Conservation (phyloP, 768 basidiomycete genomes). For the Melanogaster broomeanus region DNA sequence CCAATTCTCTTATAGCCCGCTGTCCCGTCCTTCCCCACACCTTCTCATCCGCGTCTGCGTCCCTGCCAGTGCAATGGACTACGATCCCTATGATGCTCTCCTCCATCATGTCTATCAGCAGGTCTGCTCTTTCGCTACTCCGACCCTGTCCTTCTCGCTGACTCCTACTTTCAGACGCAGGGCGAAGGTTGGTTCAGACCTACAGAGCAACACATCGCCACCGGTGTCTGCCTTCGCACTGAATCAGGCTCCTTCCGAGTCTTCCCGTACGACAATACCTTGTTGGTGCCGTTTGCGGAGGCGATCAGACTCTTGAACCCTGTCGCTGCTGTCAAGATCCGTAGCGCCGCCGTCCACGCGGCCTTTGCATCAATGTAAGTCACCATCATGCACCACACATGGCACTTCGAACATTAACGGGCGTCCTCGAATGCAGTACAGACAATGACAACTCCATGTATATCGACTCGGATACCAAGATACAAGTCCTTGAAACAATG, state of each 20-base stretch:
- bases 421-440: conserved; percentile 36
- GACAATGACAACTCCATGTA: conserved; percentile 59
- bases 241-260: conserved; percentile 69
- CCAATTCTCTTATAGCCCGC: conserved; percentile 14
- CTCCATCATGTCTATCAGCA: conserved; percentile 79
- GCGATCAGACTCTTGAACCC: conserved; percentile 77
- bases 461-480: conserved; percentile 78
- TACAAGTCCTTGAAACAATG: conserved; percentile 80
- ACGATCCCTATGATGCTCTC: conserved; percentile 78
- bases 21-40: neutral
- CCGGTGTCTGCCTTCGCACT: conserved; percentile 75
- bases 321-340: conserved; percentile 78
- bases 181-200: conserved; percentile 86
- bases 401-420: neutral
- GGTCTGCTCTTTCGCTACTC: conserved; percentile 37
- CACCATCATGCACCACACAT: neutral
- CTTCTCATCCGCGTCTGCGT: too few relatives aligned
- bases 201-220: conserved; percentile 72
- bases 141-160: neutral
- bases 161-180: conserved; percentile 58
- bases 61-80: too few relatives aligned
- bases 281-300: conserved; percentile 75
- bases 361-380: conserved; percentile 69
- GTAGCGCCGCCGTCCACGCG: conserved; percentile 80
- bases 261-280: conserved; percentile 80